phyloP scores from a whole-genome alignment of 2,329 filamentous ascomycete genomes.

The Apiospora kogelbergensis region DNA sequence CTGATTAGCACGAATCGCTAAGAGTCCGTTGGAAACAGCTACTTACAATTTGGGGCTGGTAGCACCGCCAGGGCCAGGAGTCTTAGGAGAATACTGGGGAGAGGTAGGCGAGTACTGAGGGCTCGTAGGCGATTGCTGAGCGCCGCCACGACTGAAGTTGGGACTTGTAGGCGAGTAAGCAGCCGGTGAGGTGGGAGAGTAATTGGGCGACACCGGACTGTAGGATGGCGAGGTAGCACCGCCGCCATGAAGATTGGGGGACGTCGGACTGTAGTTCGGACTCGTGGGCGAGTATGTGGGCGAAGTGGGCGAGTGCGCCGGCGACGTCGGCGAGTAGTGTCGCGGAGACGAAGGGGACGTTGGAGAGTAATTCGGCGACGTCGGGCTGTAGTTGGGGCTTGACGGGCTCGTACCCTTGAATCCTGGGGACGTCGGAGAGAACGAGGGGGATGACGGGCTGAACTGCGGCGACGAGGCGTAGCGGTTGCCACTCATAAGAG shows the following conservation, averaged over 20 bases:
- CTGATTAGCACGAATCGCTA: slow-evolving; percentile 10
- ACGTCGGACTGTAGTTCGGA: slow-evolving; percentile 71
- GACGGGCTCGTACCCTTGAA: slow-evolving; percentile 55
- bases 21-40: slow-evolving; percentile 9
- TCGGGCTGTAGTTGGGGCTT: slow-evolving; percentile 64
- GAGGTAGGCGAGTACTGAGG: slow-evolving; percentile 72
- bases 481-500: slow-evolving; percentile 57
- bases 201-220: slow-evolving; percentile 71
- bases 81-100: slow-evolving; percentile 45
- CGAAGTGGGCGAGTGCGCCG: slow-evolving; percentile 71
- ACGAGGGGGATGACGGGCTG: slow-evolving; percentile 62
- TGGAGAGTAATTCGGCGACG: slow-evolving; percentile 65
- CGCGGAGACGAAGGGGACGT: slow-evolving; percentile 57
- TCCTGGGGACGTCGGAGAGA: slow-evolving; percentile 52
- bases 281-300: slow-evolving; percentile 71
- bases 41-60: slow-evolving; percentile 42
- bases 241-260: slow-evolving; percentile 50
- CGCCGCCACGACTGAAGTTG: slow-evolving; percentile 52
- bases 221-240: slow-evolving; percentile 59
- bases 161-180: slow-evolving; percentile 65
- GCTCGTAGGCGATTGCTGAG: slow-evolving; percentile 63
- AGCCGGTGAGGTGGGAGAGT: slow-evolving; percentile 72
- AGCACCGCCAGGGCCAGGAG: slow-evolving; percentile 39
- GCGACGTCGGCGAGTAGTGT: slow-evolving; percentile 70
- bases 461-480: slow-evolving; percentile 63